These are phyloP conservation scores for Pulicaria dysenterica DNA, from an alignment of 129 eudicot genomes.

Conservation along the genomic window DNA sequence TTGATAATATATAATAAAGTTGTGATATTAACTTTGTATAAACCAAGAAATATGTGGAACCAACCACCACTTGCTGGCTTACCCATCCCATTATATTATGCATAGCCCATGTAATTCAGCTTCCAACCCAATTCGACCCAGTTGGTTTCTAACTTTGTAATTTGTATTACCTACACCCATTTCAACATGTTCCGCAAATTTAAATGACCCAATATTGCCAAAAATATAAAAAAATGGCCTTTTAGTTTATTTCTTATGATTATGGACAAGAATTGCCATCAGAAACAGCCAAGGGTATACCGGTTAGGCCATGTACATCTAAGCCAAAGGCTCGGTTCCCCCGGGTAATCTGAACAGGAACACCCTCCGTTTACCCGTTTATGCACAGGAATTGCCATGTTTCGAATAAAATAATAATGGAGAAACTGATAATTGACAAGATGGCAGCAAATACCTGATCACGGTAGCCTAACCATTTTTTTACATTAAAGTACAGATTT, in stretches of 20 bases:
- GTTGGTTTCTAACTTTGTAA: background rate
- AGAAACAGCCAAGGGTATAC: too few relatives aligned
- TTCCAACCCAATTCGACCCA: background rate
- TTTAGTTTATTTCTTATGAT: background rate
- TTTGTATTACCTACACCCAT: background rate
- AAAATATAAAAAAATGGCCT: background rate
- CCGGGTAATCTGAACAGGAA: too few relatives aligned
- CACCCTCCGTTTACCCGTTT: too few relatives aligned
- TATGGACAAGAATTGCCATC: background rate
- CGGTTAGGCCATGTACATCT: too few relatives aligned
- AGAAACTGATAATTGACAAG: slow-evolving; percentile 4
- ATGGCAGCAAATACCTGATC: slow-evolving; percentile 71
- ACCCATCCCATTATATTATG: background rate
- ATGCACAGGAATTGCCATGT: background rate
- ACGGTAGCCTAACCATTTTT: slow-evolving; percentile 93
- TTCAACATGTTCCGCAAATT: background rate
- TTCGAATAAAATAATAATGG: background rate
- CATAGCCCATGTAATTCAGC: background rate
- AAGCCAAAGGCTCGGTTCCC: too few relatives aligned
- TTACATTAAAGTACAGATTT: slow-evolving; percentile 65
- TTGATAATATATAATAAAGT: background rate
- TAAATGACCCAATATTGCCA: background rate
- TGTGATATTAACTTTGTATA: background rate
- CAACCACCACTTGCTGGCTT: slow-evolving; percentile 7
- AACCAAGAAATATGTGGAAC: background rate